Base-by-base conservation (phyloP, 2,329 filamentous ascomycete genomes). In the Coniochaeta sp. region DNA sequence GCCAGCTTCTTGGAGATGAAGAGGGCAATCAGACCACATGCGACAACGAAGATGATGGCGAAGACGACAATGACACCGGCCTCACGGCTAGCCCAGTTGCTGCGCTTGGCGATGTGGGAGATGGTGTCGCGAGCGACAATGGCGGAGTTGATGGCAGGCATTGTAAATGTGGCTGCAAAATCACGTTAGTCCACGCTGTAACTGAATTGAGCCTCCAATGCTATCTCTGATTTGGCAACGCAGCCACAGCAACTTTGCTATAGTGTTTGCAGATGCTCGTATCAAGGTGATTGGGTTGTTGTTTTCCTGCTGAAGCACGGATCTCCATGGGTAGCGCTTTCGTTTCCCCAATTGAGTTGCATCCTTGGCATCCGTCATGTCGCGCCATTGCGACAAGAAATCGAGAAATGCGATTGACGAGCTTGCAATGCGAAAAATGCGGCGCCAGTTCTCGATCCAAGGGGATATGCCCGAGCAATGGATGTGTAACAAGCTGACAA, bases 21-120 rank as follows among this genome's bases (percentile, higher is more conserved):
- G 44, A 87, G 75, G 57, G 68, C 66, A 60, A 79, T 63, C 57
- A 88, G 69, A 28, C 83, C 78, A 62, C 79, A 60, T 43, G 63
- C 77, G 64, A 88, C 80, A 62, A 84, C 67, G 67, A 82, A 82
- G 70, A 86, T 76, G 66, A 88, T 83, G 71, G 74, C 78, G 72
- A 88, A 85, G 60, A 88, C 85, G 64, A 87, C 74, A 58, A 88
- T 77, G 63, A 87, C 83, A 71, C 85, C 85, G 52, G 81, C 77
- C 68, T 88, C 81, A 34, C 72, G 67, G 62, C 72, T 66, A 26
- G 84, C 82, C 81, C 82, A 88, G 76, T 86, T 83, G 73, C 81
- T 79, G 63, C 78, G 79, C 76, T 80, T 84, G 68, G 74, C 69
- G 63, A 85, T 74, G 74, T 67, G 77, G 76, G 66, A 61, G 60